Percentiles rank a stretch among this genome's conserved stretches.
phyloP scores from a whole-genome alignment of 768 basidiomycete genomes.

The Rhizopogon salebrosus region DNA sequence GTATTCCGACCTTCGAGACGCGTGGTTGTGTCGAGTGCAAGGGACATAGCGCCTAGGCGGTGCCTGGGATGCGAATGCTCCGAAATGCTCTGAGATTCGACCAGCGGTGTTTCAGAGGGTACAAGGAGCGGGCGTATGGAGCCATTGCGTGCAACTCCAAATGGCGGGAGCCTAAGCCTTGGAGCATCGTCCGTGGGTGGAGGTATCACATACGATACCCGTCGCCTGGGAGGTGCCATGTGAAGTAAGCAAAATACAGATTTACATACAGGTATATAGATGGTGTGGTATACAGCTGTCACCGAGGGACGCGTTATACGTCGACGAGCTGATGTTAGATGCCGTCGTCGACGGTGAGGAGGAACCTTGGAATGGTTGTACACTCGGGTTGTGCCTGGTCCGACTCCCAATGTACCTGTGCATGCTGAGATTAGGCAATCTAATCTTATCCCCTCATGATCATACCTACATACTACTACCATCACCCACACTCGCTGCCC shows the following conservation, averaged over 20 bases:
- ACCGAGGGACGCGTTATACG: neutral
- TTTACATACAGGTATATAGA: slow-evolving; percentile 18
- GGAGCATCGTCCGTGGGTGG: slow-evolving; percentile 59
- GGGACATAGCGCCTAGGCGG: slow-evolving; percentile 77
- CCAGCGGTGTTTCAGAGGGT: slow-evolving; percentile 24
- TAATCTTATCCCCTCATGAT: neutral
- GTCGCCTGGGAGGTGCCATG: slow-evolving; percentile 48
- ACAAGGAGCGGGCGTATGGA: slow-evolving; percentile 64
- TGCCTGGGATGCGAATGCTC: slow-evolving; percentile 62
- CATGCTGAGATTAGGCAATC: slow-evolving; percentile 1
- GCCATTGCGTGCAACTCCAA: slow-evolving; percentile 60
- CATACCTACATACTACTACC: neutral
- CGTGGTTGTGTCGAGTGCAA: slow-evolving; percentile 86
- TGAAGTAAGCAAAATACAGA: neutral
- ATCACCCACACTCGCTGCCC: no score
- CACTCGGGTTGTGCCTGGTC: neutral
- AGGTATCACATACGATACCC: slow-evolving; percentile 88
- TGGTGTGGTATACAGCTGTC: neutral
- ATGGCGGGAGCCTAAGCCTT: slow-evolving; percentile 65
- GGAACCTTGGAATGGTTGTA: neutral
- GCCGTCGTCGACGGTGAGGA: neutral
- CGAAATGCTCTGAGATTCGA: slow-evolving; percentile 6
- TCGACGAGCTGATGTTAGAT: neutral
- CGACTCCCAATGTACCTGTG: neutral
- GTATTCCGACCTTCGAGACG: slow-evolving; percentile 54